phyloP scores from a whole-genome alignment of 1,284 basidiomycete genomes.

The Trichosporon coremiiforme region DNA sequence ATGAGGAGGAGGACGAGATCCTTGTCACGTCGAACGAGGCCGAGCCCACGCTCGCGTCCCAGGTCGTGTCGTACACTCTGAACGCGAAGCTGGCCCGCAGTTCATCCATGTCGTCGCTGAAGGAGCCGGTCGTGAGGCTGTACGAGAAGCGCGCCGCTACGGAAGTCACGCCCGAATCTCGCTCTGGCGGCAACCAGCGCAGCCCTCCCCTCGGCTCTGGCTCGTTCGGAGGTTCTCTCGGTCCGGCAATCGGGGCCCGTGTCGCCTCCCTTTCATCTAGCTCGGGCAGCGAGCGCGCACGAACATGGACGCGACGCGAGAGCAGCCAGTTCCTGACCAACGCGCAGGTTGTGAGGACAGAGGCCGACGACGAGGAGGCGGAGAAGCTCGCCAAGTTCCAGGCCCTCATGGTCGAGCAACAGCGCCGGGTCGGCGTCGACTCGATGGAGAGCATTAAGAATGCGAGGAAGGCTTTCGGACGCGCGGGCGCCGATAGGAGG shows the following conservation, averaged over 20 bases:
- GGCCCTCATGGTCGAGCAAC: conserved; percentile 45
- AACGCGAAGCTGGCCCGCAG: conserved; percentile 23
- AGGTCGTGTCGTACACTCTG: conserved; percentile 3
- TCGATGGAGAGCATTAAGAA: conserved; percentile 37
- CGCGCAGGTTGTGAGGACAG: neutral
- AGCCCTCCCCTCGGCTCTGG: neutral
- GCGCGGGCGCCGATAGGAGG: conserved; percentile 28
- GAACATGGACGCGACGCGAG: conserved; percentile 19
- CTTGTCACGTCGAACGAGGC: conserved; percentile 25
- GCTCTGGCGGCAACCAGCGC: too few relatives aligned
- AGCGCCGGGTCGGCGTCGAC: conserved; percentile 37
- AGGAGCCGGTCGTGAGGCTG: neutral
- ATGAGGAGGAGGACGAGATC: conserved; percentile 10
- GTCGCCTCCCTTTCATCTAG: neutral
- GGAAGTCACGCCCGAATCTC: neutral
- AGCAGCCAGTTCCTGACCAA: conserved; percentile 6
- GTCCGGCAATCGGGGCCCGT: neutral
- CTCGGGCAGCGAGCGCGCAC: neutral
- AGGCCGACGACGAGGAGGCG: conserved; percentile 30
- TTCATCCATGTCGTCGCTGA: conserved; percentile 26
- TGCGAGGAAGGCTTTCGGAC: conserved; percentile 26
- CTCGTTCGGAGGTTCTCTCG: neutral
- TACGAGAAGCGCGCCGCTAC: conserved; percentile 9
- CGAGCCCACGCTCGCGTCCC: conserved; percentile 22
- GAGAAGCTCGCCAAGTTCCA: conserved; percentile 47